Base-by-base conservation (phyloP, 495 filamentous ascomycete species). In the Annulohypoxylon moriforme region DNA sequence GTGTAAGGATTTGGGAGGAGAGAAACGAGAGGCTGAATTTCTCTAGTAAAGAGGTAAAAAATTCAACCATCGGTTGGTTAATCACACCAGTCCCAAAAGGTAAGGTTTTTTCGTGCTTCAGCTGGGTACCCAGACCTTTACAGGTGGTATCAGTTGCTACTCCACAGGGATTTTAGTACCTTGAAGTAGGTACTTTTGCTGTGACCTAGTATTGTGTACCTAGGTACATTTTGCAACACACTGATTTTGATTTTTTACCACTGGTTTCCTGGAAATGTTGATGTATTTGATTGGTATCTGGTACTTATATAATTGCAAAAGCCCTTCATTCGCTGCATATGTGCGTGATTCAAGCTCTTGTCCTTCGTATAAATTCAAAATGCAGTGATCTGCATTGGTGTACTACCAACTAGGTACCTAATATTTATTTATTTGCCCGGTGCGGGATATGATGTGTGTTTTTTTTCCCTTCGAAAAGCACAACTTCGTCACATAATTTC, bases 21-120 rank as follows among this genome's bases (percentile, higher is more conserved):
- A 60, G 60, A 73, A 58, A 14, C 2, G 61, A 56, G 53, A 68
- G 64, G 64, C 64, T 71, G 60, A 73, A 65, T 60, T 64, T 63
- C 50, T 42, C 33, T 7, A 13, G 55, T 38, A 53, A 59, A 53
- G 53, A 47, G 61, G 4, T 67, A 59, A 68, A 72, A 72, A 64
- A 68, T 58, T 58, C 55, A 22, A 24, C 55, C 33, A 40, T 40
- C 55, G 20, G 55, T 40, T 38, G 33, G 55, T 40, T 22, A 33
- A 36, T 58, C 55, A 57, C 46, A 64, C 69, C 60, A 68, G 64
- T 52, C 69, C 67, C 64, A 60, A 46, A 52, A 61, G 11, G 55
- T 53, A 11, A 67, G 22, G 56, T 60, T 49, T 69, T 69, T 69
- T 42, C 53, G n/a, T 31, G 25, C 24, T 36, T 55, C 29, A 34